Conservation (phyloP, 1,284 basidiomycete genomes). For the Ceraceosorus bombacis region DNA sequence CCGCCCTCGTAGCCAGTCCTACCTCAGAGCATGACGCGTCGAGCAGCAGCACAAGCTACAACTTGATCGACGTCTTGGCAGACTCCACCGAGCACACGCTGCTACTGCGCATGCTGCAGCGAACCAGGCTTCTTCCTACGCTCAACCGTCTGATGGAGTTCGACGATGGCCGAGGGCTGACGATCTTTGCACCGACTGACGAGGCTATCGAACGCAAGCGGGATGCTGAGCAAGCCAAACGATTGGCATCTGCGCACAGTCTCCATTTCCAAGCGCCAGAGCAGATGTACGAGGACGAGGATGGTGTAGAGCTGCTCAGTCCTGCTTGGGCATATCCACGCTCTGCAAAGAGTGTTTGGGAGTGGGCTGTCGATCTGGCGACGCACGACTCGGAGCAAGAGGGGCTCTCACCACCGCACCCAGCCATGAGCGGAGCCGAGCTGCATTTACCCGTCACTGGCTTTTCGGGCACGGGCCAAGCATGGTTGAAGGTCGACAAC, state of each 20-base stretch:
- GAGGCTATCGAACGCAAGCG: slow-evolving; percentile 30
- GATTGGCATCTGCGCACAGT: not conserved
- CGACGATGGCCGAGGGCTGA: slow-evolving; percentile 57
- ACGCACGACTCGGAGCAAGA: slow-evolving; percentile 5
- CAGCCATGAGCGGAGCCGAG: not conserved
- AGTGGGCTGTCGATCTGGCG: slow-evolving; percentile 11
- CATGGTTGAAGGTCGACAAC: slow-evolving; percentile 53
- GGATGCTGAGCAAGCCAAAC: slow-evolving; percentile 12
- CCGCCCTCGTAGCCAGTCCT: too few relatives aligned
- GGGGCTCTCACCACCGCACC: not conserved
- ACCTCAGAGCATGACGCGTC: too few relatives aligned
- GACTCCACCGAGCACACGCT: slow-evolving; percentile 70
- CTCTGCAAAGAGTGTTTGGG: slow-evolving; percentile 2
- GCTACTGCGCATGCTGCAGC: slow-evolving; percentile 72
- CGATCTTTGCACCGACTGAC: slow-evolving; percentile 91
- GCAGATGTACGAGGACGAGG: not conserved
- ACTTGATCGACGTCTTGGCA: slow-evolving; percentile 70
- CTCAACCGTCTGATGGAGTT: slow-evolving; percentile 64
- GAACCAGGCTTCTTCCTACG: slow-evolving; percentile 79
- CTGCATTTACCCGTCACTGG: slow-evolving; percentile 13
- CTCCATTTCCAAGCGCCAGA: not conserved
- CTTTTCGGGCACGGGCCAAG: not conserved
- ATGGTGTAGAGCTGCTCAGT: not conserved
- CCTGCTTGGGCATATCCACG: not conserved
- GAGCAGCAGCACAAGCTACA: slow-evolving; percentile 36